phyloP scores from a whole-genome alignment of 257 asterid species.

The Jacaranda mimosifolia region DNA sequence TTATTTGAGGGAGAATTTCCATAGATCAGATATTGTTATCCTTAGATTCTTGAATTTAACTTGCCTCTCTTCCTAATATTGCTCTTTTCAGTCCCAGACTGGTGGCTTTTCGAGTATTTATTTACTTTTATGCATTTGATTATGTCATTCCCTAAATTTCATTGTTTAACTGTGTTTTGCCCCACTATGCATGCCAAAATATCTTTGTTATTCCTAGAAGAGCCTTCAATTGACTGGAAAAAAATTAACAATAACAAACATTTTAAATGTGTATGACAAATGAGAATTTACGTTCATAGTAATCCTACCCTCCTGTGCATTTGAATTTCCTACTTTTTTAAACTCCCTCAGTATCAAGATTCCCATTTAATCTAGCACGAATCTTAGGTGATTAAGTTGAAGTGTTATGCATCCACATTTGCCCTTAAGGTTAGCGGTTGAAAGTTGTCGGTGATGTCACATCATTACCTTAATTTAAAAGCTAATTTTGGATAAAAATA shows the following conservation, averaged over 20 bases:
- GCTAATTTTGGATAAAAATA: not conserved
- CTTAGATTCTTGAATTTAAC: slow-evolving; percentile 24
- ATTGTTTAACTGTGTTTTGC: not conserved
- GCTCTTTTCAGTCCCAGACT: slow-evolving; percentile 12
- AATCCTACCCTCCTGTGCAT: slow-evolving; percentile 7
- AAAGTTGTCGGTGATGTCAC: too few species aligned
- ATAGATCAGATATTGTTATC: slow-evolving; percentile 5
- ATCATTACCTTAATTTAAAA: too few species aligned
- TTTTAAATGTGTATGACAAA: slow-evolving; percentile 22
- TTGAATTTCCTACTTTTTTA: not conserved
- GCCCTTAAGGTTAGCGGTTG: too few species aligned
- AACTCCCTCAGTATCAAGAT: too few species aligned
- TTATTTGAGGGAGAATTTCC: not conserved
- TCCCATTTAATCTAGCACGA: not conserved
- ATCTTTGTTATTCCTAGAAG: slow-evolving; percentile 9
- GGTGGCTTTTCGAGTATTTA: slow-evolving; percentile 8
- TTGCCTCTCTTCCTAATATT: slow-evolving; percentile 23
- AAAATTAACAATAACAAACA: not conserved
- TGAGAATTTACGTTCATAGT: slow-evolving; percentile 1
- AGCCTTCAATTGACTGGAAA: slow-evolving; percentile 8
- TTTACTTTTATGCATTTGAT: not conserved
- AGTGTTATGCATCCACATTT: too few species aligned
- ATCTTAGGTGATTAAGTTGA: too few species aligned
- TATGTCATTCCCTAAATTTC: slow-evolving; percentile 1
- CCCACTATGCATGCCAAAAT: slow-evolving; percentile 2